Evolutionary conservation across 1,284 basidiomycete genomes (phyloP).

Genomic region (Malassezia sympodialis): DNA sequence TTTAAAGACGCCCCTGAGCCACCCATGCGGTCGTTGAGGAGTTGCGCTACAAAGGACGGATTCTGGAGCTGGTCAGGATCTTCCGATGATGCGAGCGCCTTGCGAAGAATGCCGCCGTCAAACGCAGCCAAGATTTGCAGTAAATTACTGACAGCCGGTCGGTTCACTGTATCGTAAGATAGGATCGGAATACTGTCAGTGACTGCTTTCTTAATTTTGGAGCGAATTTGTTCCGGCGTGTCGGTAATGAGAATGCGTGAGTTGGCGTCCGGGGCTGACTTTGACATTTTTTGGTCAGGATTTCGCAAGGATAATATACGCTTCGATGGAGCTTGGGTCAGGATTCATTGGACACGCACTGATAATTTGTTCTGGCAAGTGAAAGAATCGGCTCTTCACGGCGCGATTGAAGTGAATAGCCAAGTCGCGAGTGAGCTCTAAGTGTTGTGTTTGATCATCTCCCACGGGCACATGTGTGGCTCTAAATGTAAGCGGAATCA

Average conservation of each 20-base stretch:
- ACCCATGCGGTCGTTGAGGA: constrained; percentile 50
- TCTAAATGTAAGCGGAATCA: constrained; percentile 50
- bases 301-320: constrained; percentile 66
- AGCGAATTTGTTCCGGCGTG: constrained; percentile 55
- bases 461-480: constrained; percentile 89
- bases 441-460: constrained; percentile 86
- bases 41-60: constrained; percentile 52
- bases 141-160: constrained; percentile 76
- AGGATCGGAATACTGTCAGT: constrained; percentile 65
- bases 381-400: constrained; percentile 51
- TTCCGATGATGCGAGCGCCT: constrained; percentile 2
- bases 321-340: constrained; percentile 59
- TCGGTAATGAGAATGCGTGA: constrained; percentile 83
- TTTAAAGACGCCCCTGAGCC: constrained; percentile 65
- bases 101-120: constrained; percentile 53
- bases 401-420: constrained; percentile 72
- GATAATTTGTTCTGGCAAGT: constrained; percentile 62
- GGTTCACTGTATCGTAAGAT: constrained; percentile 63
- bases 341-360: constrained; percentile 54
- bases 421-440: constrained; percentile 74
- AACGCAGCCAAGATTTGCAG: constrained; percentile 58
- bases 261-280: constrained; percentile 68
- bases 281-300: constrained; percentile 85
- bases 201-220: constrained; percentile 69
- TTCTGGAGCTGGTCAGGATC: constrained; percentile 34